A percentile compares a stretch with the other conserved stretches of the same genome.
These are phyloP conservation scores for Malassezia furfur DNA, from an alignment of 1,284 basidiomycete species.

Conservation along the genomic window DNA sequence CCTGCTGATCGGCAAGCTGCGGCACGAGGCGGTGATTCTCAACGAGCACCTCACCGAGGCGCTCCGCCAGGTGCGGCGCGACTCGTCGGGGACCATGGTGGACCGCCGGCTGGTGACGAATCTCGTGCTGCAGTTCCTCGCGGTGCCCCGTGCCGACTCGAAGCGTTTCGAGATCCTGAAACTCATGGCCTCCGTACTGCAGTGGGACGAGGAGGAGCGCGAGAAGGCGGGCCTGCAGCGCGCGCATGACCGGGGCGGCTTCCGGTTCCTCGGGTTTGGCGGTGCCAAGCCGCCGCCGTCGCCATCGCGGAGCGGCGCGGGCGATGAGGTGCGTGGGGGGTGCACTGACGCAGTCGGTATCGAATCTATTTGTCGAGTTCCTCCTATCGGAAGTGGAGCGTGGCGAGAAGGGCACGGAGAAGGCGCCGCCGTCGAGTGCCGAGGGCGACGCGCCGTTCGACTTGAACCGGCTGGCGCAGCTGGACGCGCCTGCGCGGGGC, in stretches of 20 bases:
- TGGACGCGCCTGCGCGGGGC: background rate
- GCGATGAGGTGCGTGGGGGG: background rate
- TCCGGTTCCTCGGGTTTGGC: slow-evolving; percentile 10
- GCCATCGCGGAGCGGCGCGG: background rate
- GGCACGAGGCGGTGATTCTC: slow-evolving; percentile 53
- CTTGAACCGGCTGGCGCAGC: slow-evolving; percentile 3
- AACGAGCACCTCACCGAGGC: slow-evolving; percentile 97
- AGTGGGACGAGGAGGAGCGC: slow-evolving; percentile 79
- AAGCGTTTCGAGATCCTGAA: slow-evolving; percentile 96
- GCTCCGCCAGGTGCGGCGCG: slow-evolving; percentile 76
- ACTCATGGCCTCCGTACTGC: slow-evolving; percentile 74
- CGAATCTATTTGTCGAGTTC: slow-evolving; percentile 46
- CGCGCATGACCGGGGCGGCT: background rate
- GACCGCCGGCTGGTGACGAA: slow-evolving; percentile 87
- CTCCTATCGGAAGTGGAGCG: slow-evolving; percentile 40
- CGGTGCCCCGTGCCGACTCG: slow-evolving; percentile 75
- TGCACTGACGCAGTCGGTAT: slow-evolving; percentile 27
- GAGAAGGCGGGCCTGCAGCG: slow-evolving; percentile 76
- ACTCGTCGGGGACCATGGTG: slow-evolving; percentile 76
- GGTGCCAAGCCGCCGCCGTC: background rate
- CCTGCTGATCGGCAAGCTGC: slow-evolving; percentile 16
- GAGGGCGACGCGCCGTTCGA: background rate
- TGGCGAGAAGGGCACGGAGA: slow-evolving; percentile 3
- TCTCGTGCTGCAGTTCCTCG: slow-evolving; percentile 81
- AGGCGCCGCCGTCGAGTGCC: background rate